Base-by-base conservation (phyloP, 2,329 filamentous ascomycete genomes). In the Verticillium nubilum region DNA sequence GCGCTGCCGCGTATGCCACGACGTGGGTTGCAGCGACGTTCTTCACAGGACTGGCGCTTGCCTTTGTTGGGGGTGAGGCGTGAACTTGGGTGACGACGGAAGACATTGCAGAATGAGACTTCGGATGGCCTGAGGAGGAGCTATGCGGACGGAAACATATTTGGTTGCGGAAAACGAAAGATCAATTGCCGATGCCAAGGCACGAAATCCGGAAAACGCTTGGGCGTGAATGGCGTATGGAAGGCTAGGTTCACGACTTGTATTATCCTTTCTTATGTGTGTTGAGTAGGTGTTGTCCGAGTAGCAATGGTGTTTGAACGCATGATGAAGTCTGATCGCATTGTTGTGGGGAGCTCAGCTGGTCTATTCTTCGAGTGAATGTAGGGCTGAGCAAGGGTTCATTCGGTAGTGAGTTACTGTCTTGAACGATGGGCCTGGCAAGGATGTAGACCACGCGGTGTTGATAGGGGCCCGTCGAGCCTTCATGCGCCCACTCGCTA, bases 21-120 rank as follows among this genome's bases (percentile, higher is more conserved):
- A 78, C 94, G 35, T 97, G 92, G 92, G 84, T 84, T n/a, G 67
- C 80, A 25, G 89, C 88, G 6, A 82, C 85, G 3, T 70, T 82
- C 13, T 69, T 87, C 58, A 83, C 85, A 2, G 89, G 88, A 15
- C 33, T 79, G n/a, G 79, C 74, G 1, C 70, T 88, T 37, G 80
- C 78, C 28, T 72, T 79, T 58, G 80, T 86, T 50, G 73, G 79
- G 65, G 70, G 83, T 70, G 74, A 74, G 58, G 37, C 55, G 28
- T 56, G n/a, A 26, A 42, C n/a, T 5, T 17, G 28, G 31, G 7
- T 25, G 12, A 10, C 17, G 7, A 23, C 28, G 29, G 52, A 7
- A 31, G 29, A 23, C 19, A 5, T n/a, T n/a, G 42, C 6, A 47
- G 42, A 47, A 23, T 12, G n/a, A 47, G n/a, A 25, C 1, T 23